phyloP scores from a whole-genome alignment of 176 grass and related monocot species.

The Phyllostachys edulis region DNA sequence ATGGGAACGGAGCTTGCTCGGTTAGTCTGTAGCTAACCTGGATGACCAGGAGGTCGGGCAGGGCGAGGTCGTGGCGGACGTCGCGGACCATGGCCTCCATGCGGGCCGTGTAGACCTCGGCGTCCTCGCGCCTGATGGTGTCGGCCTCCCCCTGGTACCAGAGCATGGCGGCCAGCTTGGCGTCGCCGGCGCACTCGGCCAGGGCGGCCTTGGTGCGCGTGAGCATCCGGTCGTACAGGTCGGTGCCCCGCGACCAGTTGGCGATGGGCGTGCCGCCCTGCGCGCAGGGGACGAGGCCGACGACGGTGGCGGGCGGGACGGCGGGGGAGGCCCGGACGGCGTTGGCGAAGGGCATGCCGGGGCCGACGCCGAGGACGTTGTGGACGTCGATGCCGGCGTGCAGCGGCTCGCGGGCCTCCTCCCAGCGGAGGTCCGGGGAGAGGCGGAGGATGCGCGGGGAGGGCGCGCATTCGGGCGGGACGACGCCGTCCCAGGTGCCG shows the following conservation, averaged over 20 bases:
- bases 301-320: not conserved
- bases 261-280: constrained; percentile 59
- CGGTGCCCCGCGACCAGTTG: constrained; percentile 41
- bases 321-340: not conserved
- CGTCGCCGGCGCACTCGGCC: not conserved
- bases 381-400: constrained; percentile 63
- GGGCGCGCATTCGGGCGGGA: constrained; percentile 46
- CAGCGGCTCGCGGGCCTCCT: constrained; percentile 66
- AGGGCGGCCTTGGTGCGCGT: constrained; percentile 21
- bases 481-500: constrained; percentile 48
- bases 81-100: constrained; percentile 51
- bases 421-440: constrained; percentile 41
- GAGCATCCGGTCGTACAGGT: constrained; percentile 46
- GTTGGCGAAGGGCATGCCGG: constrained; percentile 63
- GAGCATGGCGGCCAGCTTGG: constrained; percentile 41
- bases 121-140: constrained; percentile 44
- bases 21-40: constrained; percentile 22
- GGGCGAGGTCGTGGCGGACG: constrained; percentile 37
- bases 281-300: constrained; percentile 67
- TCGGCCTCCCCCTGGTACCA: constrained; percentile 83
- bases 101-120: not conserved
- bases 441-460: constrained; percentile 49
- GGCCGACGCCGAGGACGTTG: constrained; percentile 50
- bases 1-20: too few species aligned
- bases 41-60: constrained; percentile 52